phyloP scores from a whole-genome alignment of 768 basidiomycete genomes.

The Mycena kentingensis region DNA sequence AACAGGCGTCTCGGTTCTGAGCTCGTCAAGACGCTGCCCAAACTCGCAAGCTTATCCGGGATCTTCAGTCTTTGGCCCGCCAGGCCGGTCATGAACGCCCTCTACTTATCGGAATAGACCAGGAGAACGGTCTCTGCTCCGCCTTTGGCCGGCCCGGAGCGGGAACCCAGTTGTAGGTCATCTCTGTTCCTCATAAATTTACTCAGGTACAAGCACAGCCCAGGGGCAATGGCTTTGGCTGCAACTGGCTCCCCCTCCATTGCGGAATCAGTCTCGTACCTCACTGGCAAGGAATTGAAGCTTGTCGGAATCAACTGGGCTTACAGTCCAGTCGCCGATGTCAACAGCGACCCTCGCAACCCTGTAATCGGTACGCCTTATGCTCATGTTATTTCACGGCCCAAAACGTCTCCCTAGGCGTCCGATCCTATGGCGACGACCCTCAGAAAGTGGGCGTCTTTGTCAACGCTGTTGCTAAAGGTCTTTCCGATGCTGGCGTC shows the following conservation, averaged over 20 bases:
- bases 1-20: background rate
- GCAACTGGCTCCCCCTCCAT: conserved; percentile 52
- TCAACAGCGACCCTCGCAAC: conserved; percentile 69
- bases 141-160: conserved; percentile 59
- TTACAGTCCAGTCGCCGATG: conserved; percentile 70
- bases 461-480: conserved; percentile 48
- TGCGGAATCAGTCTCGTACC: conserved; percentile 45
- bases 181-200: background rate
- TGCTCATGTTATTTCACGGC: no score
- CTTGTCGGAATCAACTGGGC: conserved; percentile 71
- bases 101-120: conserved; percentile 70
- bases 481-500: conserved; percentile 49
- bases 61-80: conserved; percentile 57
- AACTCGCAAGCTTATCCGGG: conserved; percentile 46
- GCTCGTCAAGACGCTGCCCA: conserved; percentile 50
- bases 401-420: conserved; percentile 45
- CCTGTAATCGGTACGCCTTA: conserved; percentile 61
- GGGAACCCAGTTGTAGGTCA: conserved; percentile 63
- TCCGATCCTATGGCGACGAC: conserved; percentile 73
- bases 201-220: conserved; percentile 42
- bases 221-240: conserved; percentile 73
- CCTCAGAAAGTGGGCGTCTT: conserved; percentile 52
- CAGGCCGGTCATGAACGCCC: conserved; percentile 57
- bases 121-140: conserved; percentile 76
- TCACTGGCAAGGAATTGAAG: conserved; percentile 57